Percentiles rank a stretch among this genome's conserved stretches.
phyloP scores from a whole-genome alignment of 1,284 basidiomycete species.

The Papiliotrema nemorosa region DNA sequence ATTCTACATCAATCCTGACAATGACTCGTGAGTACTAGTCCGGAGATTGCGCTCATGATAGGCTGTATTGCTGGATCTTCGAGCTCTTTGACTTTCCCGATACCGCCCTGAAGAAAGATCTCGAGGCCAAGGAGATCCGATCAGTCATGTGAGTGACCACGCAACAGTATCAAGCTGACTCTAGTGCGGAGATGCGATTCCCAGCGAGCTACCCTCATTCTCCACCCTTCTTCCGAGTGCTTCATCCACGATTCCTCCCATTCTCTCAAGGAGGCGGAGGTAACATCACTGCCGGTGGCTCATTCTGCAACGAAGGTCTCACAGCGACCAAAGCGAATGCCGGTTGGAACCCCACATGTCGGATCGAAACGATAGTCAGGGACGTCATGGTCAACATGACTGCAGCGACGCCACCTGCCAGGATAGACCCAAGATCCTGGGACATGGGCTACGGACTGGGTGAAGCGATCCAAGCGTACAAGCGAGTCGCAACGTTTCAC shows the following conservation, averaged over 20 bases:
- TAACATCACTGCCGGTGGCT: constrained; percentile 30
- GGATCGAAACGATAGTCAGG: constrained; percentile 23
- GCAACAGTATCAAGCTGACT: no score
- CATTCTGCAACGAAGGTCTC: constrained; percentile 29
- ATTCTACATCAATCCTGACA: no score
- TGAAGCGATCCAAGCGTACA: constrained; percentile 27
- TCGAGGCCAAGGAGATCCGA: no score
- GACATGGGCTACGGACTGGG: constrained; percentile 20
- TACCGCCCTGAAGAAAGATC: no score
- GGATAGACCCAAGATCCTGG: constrained; percentile 15
- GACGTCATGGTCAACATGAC: constrained; percentile 33
- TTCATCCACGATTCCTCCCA: constrained; percentile 26
- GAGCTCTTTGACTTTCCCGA: no score
- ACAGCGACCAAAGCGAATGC: no score
- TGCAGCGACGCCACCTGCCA: constrained; percentile 20
- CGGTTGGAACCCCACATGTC: constrained; percentile 32
- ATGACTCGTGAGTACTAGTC: no score
- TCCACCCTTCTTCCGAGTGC: constrained; percentile 30
- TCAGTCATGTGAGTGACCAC: no score
- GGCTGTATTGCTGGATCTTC: no score
- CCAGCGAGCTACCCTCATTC: constrained; percentile 25
- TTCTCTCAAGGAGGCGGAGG: constrained; percentile 28
- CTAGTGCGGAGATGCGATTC: constrained; percentile 23
- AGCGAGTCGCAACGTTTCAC: constrained; percentile 22
- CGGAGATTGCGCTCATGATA: no score